Percentiles rank a stretch among this genome's conserved stretches.
Evolutionary conservation across 73 alveolate species (phyloP).

Genomic region (Symbiodinium pilosum): DNA sequence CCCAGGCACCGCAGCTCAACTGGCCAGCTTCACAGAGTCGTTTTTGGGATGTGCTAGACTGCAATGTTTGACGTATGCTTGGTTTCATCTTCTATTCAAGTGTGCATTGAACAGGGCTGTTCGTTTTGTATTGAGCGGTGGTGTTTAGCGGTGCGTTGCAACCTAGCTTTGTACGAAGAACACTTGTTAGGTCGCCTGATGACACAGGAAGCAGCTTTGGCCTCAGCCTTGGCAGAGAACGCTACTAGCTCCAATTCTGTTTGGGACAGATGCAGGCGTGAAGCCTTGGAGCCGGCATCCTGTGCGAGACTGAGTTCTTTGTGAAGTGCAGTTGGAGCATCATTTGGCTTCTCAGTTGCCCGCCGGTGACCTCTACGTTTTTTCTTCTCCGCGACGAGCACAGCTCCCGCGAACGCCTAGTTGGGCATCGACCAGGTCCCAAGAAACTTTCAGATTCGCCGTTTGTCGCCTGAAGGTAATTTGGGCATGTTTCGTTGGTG

Average conservation of each 20-base stretch:
- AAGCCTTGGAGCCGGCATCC: constrained; percentile 12
- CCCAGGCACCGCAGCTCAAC: not conserved
- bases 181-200: not conserved
- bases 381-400: constrained; percentile 44
- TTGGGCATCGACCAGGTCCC: constrained; percentile 65
- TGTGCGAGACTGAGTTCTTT: not conserved
- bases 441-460: too few species aligned
- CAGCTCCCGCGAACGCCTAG: constrained; percentile 78
- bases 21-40: not conserved
- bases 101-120: too few species aligned
- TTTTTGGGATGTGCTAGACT: not conserved
- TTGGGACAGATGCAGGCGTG: too few species aligned
- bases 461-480: too few species aligned
- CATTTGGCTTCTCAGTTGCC: constrained; percentile 9
- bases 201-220: not conserved
- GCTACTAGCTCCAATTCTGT: too few species aligned
- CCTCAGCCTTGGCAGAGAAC: not conserved
- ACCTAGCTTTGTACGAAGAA: too few species aligned
- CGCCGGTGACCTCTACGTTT: constrained; percentile 49
- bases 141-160: too few species aligned
- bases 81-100: too few species aligned
- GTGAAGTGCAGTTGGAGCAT: not conserved
- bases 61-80: not conserved
- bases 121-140: too few species aligned
- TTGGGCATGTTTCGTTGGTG: too few species aligned